phyloP scores from a whole-genome alignment of 1,284 basidiomycete genomes.

The Cystobasidiaceae sp. region DNA sequence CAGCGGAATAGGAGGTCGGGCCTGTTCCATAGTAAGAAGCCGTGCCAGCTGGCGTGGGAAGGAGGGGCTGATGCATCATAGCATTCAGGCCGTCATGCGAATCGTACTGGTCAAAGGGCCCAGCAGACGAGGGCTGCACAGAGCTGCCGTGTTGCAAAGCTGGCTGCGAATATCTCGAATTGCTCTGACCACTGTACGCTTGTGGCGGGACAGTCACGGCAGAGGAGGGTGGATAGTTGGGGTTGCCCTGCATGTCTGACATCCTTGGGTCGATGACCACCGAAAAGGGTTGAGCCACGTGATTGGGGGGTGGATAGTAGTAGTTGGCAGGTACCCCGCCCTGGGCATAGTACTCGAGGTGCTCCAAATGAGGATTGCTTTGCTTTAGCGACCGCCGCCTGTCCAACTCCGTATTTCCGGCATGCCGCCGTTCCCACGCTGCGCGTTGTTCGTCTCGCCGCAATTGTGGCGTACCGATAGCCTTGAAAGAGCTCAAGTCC shows the following conservation, averaged over 20 bases:
- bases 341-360: constrained; percentile 29
- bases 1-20: not conserved
- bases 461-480: constrained; percentile 42
- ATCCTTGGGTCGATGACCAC: constrained; percentile 26
- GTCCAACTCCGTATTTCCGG: constrained; percentile 47
- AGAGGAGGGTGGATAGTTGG: not conserved
- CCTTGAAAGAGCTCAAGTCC: constrained; percentile 39
- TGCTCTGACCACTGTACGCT: constrained; percentile 9
- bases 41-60: constrained; percentile 8
- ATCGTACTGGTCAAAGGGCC: constrained; percentile 26
- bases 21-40: not conserved
- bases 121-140: not conserved
- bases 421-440: constrained; percentile 57
- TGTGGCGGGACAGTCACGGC: constrained; percentile 24
- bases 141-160: not conserved
- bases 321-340: constrained; percentile 1
- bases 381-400: constrained; percentile 75
- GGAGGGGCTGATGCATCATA: constrained; percentile 23
- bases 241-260: not conserved
- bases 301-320: constrained; percentile 4
- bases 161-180: not conserved
- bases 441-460: constrained; percentile 42
- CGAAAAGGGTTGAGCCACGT: constrained; percentile 24
- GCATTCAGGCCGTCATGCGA: constrained; percentile 12
- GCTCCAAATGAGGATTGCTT: constrained; percentile 28